Evolutionary conservation across 352 stramenopile species (phyloP), one percentile per base, ranked within the genome.

Genomic region (Blastocystis sp.): DNA sequence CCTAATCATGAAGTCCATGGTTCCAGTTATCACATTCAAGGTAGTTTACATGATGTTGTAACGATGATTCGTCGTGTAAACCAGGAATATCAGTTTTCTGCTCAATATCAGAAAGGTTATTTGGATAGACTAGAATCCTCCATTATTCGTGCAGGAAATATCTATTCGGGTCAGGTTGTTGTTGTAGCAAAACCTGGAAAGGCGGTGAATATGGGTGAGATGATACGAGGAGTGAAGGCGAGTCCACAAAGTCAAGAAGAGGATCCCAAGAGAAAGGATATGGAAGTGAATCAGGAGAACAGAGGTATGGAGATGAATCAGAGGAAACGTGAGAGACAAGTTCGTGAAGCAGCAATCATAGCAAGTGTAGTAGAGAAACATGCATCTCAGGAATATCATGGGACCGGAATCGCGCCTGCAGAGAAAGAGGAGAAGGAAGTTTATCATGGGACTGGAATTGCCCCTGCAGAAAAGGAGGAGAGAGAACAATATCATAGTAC

Each of bases 1-100:
- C 16, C 27, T 14, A 46, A 43, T 27, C 21, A 74, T 43, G n/a
- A 43, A 3, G 51, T 27, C 27, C 27, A 52, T 3, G 63, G 63
- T 46, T 37, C 63, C 32, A 54, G 35, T 16, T 74, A 54, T 32
- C 32, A 46, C 32, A 43, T 74, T 5, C 29, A 74, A 49, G 63
- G 63, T n/a, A 52, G 35, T 37, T 21, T 46, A 1, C 14, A 74
- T 14, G 63, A 74, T 14, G 63, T 74, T 21, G 39, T 74, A 9
- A 49, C 63, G 6, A 74, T 74, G 63, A 14, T 74, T 24, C 63
- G 63, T 27, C 63, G 63, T 14, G 63, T 74, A 5, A 74, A 54
- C 49, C 27, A 74, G 27, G 63, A 43, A 32, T 74, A 74, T 37
- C 35, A 19, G 1, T 43, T n/a, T 19, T 27, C 63, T 11, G 32